Evolutionary conservation across 139 green algal species (phyloP), one percentile per base, ranked within the genome.

Genomic region (Zygnema circumcarinatum): DNA sequence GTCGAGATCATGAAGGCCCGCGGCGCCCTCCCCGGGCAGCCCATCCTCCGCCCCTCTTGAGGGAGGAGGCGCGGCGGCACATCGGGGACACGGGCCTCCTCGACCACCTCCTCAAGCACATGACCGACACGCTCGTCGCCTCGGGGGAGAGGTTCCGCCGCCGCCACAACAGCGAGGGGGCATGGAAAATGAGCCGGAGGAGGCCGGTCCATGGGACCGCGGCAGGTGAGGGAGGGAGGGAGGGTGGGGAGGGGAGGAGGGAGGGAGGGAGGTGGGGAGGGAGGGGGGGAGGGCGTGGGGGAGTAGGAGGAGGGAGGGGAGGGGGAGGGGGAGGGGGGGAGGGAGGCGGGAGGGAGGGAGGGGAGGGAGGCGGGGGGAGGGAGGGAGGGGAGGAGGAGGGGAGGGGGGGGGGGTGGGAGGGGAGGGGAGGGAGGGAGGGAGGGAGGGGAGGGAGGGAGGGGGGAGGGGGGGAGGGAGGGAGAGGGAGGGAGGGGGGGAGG

Each of bases 131-230:
- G 1, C 62, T 92, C 31, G 93, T 94, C 33, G 76, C 69, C 1
- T 38, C 76, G 2, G 73, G 67, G 1, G 81, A 94, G 40, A 69
- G 79, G 2, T 89, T 95, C 56, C 84, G 86, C 22, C 88, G 93
- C 32, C 87, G 93, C 11, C 93, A 95, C 84, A 93, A 95, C 86
- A 80, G 54, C 25, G 82, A 93, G 29, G 93, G 93, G 2, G 88
- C 93, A 95, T 95, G 93, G 91, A 92, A 74, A 94, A 95, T 68
- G 93, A 90, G 92, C 83, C 94, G 76, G 89, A 94, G 54, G 85
- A 80, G 25, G 80, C 78, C 0, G 35, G 74, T 11, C 78, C 22
- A 31, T 83, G 76, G 33, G 11, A 2, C 25, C 84, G 22, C 81
- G 85, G 22, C 38, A 81, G 67, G 81, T 87, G 67, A 67, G 67